Conservation (phyloP, 345 rosid genomes). For the Populus euphratica region DNA sequence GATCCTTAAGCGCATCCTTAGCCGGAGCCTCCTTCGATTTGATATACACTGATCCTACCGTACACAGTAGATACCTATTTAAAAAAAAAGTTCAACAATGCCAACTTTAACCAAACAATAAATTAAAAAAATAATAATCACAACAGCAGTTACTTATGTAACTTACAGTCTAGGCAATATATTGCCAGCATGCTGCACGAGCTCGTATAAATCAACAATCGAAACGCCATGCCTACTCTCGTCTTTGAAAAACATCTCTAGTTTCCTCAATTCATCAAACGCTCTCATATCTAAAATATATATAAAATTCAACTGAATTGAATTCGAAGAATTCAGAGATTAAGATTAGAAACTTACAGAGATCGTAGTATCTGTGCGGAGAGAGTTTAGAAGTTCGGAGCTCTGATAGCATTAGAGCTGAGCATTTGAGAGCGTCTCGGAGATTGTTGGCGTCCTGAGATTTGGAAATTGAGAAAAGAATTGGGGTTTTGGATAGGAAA, state of each 20-base stretch:
- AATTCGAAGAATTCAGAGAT: neutral
- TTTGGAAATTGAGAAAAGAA: neutral
- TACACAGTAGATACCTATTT: conserved; percentile 85
- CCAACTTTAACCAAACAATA: neutral
- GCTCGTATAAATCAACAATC: conserved; percentile 28
- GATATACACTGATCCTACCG: conserved; percentile 93
- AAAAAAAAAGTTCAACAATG: neutral
- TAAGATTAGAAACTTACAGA: conserved; percentile 4
- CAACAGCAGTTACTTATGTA: neutral
- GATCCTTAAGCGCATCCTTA: conserved; percentile 92
- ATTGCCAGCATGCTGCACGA: conserved; percentile 29
- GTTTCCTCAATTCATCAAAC: conserved; percentile 28
- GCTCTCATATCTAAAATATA: conserved; percentile 28
- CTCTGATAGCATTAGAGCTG: conserved; percentile 34
- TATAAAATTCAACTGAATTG: neutral
- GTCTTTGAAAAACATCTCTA: conserved; percentile 33
- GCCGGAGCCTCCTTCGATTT: conserved; percentile 96
- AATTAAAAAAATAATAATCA: neutral
- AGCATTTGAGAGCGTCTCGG: conserved; percentile 28
- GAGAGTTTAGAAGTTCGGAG: conserved; percentile 32
- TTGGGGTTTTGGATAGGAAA: neutral
- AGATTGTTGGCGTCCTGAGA: conserved; percentile 32
- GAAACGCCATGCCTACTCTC: conserved; percentile 32
- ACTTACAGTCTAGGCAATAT: conserved; percentile 26
- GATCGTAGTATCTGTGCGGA: conserved; percentile 33